phyloP scores from a whole-genome alignment of 2,329 filamentous ascomycete genomes.

The Aspergillus alliaceus region DNA sequence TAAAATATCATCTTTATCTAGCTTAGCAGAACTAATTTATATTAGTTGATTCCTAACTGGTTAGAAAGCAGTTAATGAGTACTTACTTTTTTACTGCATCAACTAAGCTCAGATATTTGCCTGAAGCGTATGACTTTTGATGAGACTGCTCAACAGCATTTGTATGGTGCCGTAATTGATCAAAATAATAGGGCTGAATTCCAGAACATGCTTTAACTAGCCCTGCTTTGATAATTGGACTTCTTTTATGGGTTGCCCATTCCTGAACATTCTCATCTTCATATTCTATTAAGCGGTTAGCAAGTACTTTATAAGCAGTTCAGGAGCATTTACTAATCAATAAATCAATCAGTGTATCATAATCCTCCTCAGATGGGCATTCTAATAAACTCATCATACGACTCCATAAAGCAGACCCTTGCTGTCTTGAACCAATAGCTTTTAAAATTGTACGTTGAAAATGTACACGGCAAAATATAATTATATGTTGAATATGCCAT shows the following conservation, averaged over 20 bases:
- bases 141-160: conserved; percentile 11
- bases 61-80: background rate
- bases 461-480: conserved; percentile 11
- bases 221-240: conserved; percentile 4
- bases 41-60: background rate
- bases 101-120: conserved; percentile 1
- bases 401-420: conserved; percentile 6
- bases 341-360: conserved; percentile 4
- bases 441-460: conserved; percentile 8
- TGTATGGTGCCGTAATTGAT: conserved; percentile 5
- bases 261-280: background rate
- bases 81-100: background rate
- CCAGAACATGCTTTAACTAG: too few relatives aligned
- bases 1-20: too few relatives aligned
- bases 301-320: background rate
- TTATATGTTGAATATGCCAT: conserved; percentile 12
- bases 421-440: background rate
- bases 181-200: conserved; percentile 4
- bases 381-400: too few relatives aligned
- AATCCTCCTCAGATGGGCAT: background rate
- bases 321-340: background rate
- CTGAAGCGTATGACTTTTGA: conserved; percentile 6
- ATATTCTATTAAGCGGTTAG: background rate
- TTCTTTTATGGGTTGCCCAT: conserved; percentile 9
- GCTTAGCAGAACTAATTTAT: background rate